Base-by-base conservation (phyloP, 1,284 basidiomycete species). In the Blastosporella zonata region DNA sequence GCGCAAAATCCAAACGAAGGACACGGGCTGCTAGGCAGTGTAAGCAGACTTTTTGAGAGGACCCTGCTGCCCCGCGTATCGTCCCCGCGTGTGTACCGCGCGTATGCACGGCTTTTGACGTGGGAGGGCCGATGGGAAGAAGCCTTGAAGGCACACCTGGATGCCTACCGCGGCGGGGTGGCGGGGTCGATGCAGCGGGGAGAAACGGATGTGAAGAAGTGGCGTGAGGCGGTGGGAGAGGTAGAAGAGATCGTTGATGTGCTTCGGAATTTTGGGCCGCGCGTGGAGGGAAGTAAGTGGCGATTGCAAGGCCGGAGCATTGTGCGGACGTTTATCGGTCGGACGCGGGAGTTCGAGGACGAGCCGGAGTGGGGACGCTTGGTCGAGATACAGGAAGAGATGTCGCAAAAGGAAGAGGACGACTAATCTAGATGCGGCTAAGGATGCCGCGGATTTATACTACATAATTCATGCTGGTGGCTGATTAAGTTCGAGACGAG, bases 261-360 rank as follows among this genome's bases (percentile, higher is more conserved):
- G 22, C 69, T 98, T 60, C 74, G 81, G 56, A 92, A 92, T 64
- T 82, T 95, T 48, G 93, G 93, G 0, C 82, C 87, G 21, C 79
- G 82, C 48, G 79, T 79, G 29, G 70, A 74, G 35, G 49, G 46
- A 23, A 41, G 38, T 20, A 82, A 82, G 61, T 97, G 95, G 93
- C 77, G 74, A 63, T 80, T 90, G 64, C 92, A 96, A 68, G 93
- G 87, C 33, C 78, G 88, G 49, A 96, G 91, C 53, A 74, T 98
- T 49, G 81, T 98, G 46, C 75, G 95, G 62, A 88, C 85, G 35
- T 98, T 97, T 66, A 80, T 94, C 69, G 93, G 89, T 2, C 74
- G 85, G 44, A 84, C 84, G 55, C 81, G 73, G 64, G 87, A 87
- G 22, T 97, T 94, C 61, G 90, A 88, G 62, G 91, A 93, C 49